Base-by-base conservation (phyloP, 345 rosid species). In the Syzygium aqueum region DNA sequence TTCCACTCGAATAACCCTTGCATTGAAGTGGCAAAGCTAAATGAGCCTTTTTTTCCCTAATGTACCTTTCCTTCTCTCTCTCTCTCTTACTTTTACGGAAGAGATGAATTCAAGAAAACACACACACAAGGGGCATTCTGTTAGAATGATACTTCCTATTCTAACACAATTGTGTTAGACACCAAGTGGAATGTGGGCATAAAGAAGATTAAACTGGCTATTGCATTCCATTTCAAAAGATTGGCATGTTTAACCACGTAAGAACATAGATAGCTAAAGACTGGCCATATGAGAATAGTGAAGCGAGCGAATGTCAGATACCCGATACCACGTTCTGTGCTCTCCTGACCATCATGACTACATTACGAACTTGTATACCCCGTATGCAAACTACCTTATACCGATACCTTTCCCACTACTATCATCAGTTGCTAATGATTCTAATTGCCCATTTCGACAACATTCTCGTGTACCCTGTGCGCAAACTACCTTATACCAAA, bases 21-120 rank as follows among this genome's bases (percentile, higher is more conserved):
- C 27, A 37, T 73, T 73, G 6, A 9, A 33, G 80, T 37, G 80
- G 80, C 80, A 19, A 73, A 73, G 27, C 80, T 73, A 33, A 73
- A 73, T 33, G 80, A 33, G 49, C 37, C 14, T 37, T 30, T 73
- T 73, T 37, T 73, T 40, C 27, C 49, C 13, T 16, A 19, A 33
- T 73, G 46, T 19, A 73, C 27, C 14, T 73, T 73, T 73, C 14
- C 80, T 73, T 73, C 80, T 73, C 80, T 73, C 49, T 37, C 78
- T 0, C 80, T 61, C 73, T 33, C 3, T 37, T 19, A 33, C 25
- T 37, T 73, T 33, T 73, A 19, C 0, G 0, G 80, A 73, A 73
- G 80, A 73, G 80, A 73, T 2, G 80, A 73, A 33, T 21, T 73
- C 9, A 23, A 73, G 80, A 73, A 8, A 73, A 33, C 49, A 19